Conservation (phyloP, 2,329 filamentous ascomycete species). For the Chrysosporium queenslandicum region DNA sequence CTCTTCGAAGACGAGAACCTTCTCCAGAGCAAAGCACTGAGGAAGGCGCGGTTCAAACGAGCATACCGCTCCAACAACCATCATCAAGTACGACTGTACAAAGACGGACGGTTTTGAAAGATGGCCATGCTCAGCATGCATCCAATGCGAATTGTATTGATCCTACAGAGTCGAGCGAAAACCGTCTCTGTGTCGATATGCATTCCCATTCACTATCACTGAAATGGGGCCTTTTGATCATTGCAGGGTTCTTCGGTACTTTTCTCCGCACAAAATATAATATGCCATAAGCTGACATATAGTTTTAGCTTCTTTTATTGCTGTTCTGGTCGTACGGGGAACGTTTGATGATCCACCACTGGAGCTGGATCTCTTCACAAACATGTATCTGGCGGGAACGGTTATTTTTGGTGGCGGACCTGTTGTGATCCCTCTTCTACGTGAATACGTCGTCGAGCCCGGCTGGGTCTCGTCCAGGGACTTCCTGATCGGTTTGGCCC, state of each 20-base stretch:
- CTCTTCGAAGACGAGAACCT: conserved; percentile 17
- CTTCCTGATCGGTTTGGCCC: conserved; percentile 61
- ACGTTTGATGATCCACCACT: conserved; percentile 35
- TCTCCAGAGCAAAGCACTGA: conserved; percentile 16
- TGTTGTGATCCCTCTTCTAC: conserved; percentile 54
- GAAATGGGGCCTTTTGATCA: conserved; percentile 23
- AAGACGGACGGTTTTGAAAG: conserved; percentile 16
- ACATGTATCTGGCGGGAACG: conserved; percentile 64
- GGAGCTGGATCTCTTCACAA: conserved; percentile 55
- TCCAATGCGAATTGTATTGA: neutral
- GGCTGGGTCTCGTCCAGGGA: conserved; percentile 62
- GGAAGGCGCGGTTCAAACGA: conserved; percentile 7
- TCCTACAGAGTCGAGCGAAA: neutral
- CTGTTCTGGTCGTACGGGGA: conserved; percentile 44
- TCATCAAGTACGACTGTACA: conserved; percentile 7
- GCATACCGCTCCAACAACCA: conserved; percentile 12
- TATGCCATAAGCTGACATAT: conserved; percentile 12
- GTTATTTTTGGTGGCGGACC: conserved; percentile 57
- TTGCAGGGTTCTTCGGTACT: conserved; percentile 43
- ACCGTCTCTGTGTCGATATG: conserved; percentile 6
- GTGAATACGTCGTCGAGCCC: conserved; percentile 52
- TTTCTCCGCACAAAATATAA: conserved; percentile 6
- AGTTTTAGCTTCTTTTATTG: conserved; percentile 43
- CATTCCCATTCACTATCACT: conserved; percentile 15
- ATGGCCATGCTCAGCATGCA: neutral